Percentiles rank a stretch among this genome's conserved stretches.
Conservation (phyloP, 371 early-diverging fungal genomes). For the Actinomortierella wolfii region DNA sequence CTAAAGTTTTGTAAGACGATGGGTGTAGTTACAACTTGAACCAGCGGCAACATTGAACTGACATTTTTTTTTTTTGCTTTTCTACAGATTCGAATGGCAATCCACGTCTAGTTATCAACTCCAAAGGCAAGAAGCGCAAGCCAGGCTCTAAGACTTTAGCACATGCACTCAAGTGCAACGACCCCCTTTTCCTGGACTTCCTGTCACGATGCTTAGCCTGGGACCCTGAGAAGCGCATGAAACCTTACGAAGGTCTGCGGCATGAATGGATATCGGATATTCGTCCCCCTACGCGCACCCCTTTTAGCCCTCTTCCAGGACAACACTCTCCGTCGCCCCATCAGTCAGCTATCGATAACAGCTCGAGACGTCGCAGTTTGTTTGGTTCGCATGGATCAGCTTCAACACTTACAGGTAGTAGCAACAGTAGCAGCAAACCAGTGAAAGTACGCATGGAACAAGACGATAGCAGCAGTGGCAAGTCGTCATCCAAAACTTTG, state of each 20-base stretch:
- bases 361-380: no score
- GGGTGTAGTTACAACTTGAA: background rate
- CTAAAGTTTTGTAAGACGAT: background rate
- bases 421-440: no score
- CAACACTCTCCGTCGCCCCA: slow-evolving; percentile 1
- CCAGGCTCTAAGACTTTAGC: slow-evolving; percentile 78
- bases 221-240: slow-evolving; percentile 91
- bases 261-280: slow-evolving; percentile 76
- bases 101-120: slow-evolving; percentile 78
- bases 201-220: slow-evolving; percentile 82
- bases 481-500: no score
- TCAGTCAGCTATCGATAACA: background rate
- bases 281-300: slow-evolving; percentile 6
- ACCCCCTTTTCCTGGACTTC: slow-evolving; percentile 85
- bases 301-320: slow-evolving; percentile 2
- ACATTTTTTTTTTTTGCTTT: slow-evolving; percentile 17
- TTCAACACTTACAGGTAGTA: no score
- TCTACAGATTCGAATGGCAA: slow-evolving; percentile 66
- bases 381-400: no score
- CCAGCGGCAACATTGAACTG: background rate
- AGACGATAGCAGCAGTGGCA: no score
- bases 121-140: slow-evolving; percentile 87
- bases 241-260: slow-evolving; percentile 82
- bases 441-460: no score
- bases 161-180: slow-evolving; percentile 71